Percentiles rank a stretch among this genome's conserved stretches.
Evolutionary conservation across 1,139 yeast species (phyloP).

Genomic region (Protomyces inouyei): DNA sequence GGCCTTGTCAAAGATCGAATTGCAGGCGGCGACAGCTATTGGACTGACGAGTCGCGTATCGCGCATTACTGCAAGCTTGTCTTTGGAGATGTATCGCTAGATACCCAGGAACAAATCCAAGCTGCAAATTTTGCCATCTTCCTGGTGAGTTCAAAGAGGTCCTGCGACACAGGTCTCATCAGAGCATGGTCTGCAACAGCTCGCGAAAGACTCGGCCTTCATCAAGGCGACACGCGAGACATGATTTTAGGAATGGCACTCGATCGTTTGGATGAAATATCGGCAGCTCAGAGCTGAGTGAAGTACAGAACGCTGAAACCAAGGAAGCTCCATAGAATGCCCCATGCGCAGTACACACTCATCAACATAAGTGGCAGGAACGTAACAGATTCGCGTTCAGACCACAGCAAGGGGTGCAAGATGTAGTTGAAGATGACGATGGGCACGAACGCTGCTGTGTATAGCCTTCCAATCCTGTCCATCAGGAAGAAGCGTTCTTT

Average conservation of each 20-base stretch:
- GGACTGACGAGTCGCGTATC: no score
- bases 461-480: constrained; percentile 65
- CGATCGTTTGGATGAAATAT: background rate
- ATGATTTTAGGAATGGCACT: background rate
- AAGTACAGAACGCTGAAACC: constrained; percentile 46
- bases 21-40: background rate
- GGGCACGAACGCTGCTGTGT: constrained; percentile 63
- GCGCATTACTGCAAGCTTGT: no score
- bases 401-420: constrained; percentile 28
- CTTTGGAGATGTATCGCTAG: no score
- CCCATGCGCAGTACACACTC: constrained; percentile 81
- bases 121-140: background rate
- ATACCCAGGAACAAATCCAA: background rate
- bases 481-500: constrained; percentile 46
- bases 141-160: background rate
- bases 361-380: constrained; percentile 75
- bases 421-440: constrained; percentile 45
- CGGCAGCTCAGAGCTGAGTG: background rate
- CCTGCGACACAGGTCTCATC: no score
- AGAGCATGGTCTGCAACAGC: no score
- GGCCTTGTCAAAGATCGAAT: background rate
- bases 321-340: constrained; percentile 81
- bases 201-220: no score
- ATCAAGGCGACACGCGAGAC: background rate
- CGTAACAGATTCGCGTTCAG: constrained; percentile 41